Evolutionary conservation across 2,329 filamentous ascomycete species (phyloP).

Genomic region (Aspergillus versicolor): DNA sequence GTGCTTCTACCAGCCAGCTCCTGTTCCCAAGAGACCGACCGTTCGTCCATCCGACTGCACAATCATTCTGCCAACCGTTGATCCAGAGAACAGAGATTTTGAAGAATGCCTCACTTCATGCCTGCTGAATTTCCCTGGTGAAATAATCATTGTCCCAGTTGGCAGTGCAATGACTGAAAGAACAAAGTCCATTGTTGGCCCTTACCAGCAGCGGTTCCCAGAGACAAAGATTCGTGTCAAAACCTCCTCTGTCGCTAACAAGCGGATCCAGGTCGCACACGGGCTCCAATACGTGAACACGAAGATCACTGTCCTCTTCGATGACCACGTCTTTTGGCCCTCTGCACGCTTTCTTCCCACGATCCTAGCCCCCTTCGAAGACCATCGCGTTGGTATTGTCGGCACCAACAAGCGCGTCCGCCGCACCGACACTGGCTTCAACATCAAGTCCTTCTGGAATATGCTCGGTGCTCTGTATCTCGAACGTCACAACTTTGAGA

Average conservation of each 20-base stretch:
- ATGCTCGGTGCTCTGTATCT: constrained; percentile 61
- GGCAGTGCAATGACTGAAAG: constrained; percentile 26
- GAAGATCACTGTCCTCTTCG: constrained; percentile 47
- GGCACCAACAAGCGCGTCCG: constrained; percentile 57
- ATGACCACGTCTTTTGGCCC: constrained; percentile 57
- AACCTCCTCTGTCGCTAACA: constrained; percentile 41
- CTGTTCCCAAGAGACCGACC: constrained; percentile 25
- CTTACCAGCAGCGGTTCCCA: constrained; percentile 1
- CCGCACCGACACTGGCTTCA: constrained; percentile 30
- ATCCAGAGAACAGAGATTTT: constrained; percentile 45
- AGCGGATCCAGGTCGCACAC: constrained; percentile 49
- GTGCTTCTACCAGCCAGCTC: constrained; percentile 38
- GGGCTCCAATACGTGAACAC: constrained; percentile 43
- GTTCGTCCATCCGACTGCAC: constrained; percentile 46
- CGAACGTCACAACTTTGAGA: constrained; percentile 63
- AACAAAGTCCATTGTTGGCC: constrained; percentile 9
- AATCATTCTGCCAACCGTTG: constrained; percentile 54
- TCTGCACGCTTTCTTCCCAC: constrained; percentile 39
- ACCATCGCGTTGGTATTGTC: constrained; percentile 53
- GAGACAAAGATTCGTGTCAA: constrained; percentile 26
- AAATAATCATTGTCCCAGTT: constrained; percentile 49
- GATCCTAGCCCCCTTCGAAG: constrained; percentile 46
- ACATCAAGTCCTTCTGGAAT: constrained; percentile 45
- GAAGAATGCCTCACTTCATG: constrained; percentile 42
- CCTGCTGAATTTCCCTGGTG: constrained; percentile 38